Evolutionary conservation across 805 yeast genomes (phyloP), one percentile per base, ranked within the genome.

Genomic region (Scheffersomyces amazonensis): DNA sequence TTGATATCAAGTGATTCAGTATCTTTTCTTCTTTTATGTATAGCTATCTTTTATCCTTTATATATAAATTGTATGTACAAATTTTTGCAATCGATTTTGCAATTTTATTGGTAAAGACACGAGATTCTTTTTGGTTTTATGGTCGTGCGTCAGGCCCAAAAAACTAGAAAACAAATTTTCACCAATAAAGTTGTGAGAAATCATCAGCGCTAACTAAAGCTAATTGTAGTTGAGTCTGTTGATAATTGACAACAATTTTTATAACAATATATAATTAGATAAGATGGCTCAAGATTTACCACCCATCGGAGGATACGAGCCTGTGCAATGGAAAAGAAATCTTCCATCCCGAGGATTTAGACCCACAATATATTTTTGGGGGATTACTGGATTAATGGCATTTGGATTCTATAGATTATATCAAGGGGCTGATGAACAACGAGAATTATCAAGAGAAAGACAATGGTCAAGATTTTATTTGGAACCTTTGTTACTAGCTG

Each of bases 231-330:
- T n/a, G n/a, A n/a, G n/a, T n/a, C n/a, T n/a, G n/a, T n/a, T n/a
- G n/a, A n/a, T n/a, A n/a, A n/a, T n/a, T n/a, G n/a, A n/a, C n/a
- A n/a, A n/a, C n/a, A n/a, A n/a, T n/a, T n/a, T n/a, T n/a, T n/a
- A n/a, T n/a, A n/a, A n/a, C n/a, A n/a, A n/a, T n/a, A n/a, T n/a
- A n/a, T n/a, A n/a, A n/a, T n/a, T n/a, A n/a, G n/a, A n/a, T n/a
- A n/a, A n/a, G n/a, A n/a, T n/a, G n/a, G n/a, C n/a, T n/a, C 96
- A 87, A 73, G 96, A 87, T 56, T 67, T 87, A 56, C 96, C 96
- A 54, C 96, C 96, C 41, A 70, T 77, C 52, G 87, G 86, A 40
- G 95, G 96, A 44, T 87, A 87, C 54, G 89, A 83, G 47, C 83
- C 85, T 31, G 77, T 87, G 43, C 96, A 87, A 67, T 87, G 95